Conservation (phyloP, 2,329 filamentous ascomycete species). For the Xylaria sp. region DNA sequence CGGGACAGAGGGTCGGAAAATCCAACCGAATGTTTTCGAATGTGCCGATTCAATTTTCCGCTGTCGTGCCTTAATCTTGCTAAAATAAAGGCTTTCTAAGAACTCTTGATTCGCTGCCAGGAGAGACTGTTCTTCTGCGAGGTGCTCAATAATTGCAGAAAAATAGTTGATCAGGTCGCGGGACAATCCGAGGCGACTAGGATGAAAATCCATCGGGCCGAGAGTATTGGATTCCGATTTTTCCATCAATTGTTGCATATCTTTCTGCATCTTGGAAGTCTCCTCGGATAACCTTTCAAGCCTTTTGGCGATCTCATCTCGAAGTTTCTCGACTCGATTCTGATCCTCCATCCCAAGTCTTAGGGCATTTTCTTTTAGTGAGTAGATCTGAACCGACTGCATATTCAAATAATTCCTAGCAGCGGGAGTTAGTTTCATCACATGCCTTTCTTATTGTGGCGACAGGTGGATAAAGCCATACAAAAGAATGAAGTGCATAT, state of each 20-base stretch:
- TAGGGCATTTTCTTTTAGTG: constrained; percentile 5
- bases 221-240: not conserved
- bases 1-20: constrained; percentile 12
- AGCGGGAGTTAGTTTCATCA: not conserved
- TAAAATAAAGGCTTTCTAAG: constrained; percentile 21
- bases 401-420: constrained; percentile 16
- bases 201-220: not conserved
- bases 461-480: not conserved
- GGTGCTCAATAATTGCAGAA: constrained; percentile 5
- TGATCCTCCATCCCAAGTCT: constrained; percentile 16
- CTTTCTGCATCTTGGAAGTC: not conserved
- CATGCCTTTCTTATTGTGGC: not conserved
- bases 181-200: constrained; percentile 6
- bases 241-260: constrained; percentile 3
- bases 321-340: constrained; percentile 10
- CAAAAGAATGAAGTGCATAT: constrained; percentile 22
- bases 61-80: constrained; percentile 16
- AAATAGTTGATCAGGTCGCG: constrained; percentile 13
- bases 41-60: constrained; percentile 18
- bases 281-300: constrained; percentile 12
- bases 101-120: constrained; percentile 8
- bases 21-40: constrained; percentile 19
- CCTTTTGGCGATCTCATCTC: not conserved
- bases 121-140: constrained; percentile 21
- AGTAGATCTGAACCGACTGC: constrained; percentile 13